Conservation (phyloP, 495 filamentous ascomycete genomes). For the Neurospora cerealis region DNA sequence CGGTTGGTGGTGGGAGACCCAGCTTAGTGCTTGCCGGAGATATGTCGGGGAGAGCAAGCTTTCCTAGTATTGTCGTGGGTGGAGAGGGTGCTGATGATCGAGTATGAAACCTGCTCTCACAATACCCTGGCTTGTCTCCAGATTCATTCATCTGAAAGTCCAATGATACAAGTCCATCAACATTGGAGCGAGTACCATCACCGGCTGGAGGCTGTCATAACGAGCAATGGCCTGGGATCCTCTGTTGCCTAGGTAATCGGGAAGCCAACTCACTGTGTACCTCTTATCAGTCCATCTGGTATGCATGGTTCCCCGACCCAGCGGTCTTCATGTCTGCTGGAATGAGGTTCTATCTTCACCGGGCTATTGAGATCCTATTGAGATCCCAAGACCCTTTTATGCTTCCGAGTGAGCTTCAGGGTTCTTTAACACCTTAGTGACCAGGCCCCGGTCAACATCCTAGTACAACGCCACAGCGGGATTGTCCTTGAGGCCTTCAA, state of each 20-base stretch:
- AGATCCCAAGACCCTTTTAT: background rate
- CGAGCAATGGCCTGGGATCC: background rate
- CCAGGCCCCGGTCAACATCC: background rate
- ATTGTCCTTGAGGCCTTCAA: background rate
- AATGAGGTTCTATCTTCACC: background rate
- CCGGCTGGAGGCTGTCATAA: background rate
- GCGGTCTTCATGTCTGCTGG: background rate
- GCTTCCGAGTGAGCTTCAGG: background rate
- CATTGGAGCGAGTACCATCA: background rate
- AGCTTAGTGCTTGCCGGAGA: background rate
- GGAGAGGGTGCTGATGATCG: background rate
- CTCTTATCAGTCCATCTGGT: too few relatives aligned
- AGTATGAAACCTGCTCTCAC: background rate
- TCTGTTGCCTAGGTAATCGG: background rate
- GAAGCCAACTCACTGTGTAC: too few relatives aligned
- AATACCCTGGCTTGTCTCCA: background rate
- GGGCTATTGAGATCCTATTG: background rate
- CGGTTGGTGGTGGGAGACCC: background rate
- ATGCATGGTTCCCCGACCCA: background rate
- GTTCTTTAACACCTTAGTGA: background rate
- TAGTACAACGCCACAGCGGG: background rate
- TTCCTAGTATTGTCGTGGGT: background rate
- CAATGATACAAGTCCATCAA: background rate
- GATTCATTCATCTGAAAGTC: background rate
- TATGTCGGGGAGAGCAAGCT: background rate